Percentiles rank a stretch among this genome's conserved stretches.
These are phyloP conservation scores for Blastocystis sp. DNA, from an alignment of 352 stramenopile genomes.

Conservation along the genomic window DNA sequence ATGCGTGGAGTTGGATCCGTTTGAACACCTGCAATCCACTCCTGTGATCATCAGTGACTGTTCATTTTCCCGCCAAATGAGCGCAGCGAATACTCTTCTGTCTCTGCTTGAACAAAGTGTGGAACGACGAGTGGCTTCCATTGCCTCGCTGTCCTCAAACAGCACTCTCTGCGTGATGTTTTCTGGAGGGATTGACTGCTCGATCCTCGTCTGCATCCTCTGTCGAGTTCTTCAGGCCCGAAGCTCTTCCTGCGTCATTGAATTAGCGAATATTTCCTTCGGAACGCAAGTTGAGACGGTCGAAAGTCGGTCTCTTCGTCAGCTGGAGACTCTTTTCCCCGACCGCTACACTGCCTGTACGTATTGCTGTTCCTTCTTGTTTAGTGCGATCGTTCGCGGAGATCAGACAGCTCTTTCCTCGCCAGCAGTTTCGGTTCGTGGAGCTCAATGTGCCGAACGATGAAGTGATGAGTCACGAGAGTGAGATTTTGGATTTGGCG, in stretches of 20 bases:
- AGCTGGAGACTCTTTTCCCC: not conserved
- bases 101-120: not conserved
- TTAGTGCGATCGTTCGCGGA: slow-evolving; percentile 46
- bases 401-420: not conserved
- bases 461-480: not conserved
- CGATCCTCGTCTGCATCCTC: slow-evolving; percentile 16
- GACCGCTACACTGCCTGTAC: slow-evolving; percentile 22
- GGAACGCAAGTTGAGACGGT: not conserved
- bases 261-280: not conserved
- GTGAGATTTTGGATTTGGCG: not conserved
- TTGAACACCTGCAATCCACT: not conserved
- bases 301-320: not conserved
- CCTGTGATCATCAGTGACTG: not conserved
- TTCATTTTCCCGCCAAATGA: not conserved
- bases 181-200: slow-evolving; percentile 34
- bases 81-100: not conserved
- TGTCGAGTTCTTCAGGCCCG: not conserved
- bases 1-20: not conserved
- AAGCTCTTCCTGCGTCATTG: not conserved
- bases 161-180: slow-evolving; percentile 17
- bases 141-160: not conserved
- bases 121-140: not conserved
- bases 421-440: not conserved
- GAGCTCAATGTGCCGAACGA: slow-evolving; percentile 17
- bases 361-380: not conserved